phyloP scores from a whole-genome alignment of 331 rosid species.

The Rhamnella rubrinervis region DNA sequence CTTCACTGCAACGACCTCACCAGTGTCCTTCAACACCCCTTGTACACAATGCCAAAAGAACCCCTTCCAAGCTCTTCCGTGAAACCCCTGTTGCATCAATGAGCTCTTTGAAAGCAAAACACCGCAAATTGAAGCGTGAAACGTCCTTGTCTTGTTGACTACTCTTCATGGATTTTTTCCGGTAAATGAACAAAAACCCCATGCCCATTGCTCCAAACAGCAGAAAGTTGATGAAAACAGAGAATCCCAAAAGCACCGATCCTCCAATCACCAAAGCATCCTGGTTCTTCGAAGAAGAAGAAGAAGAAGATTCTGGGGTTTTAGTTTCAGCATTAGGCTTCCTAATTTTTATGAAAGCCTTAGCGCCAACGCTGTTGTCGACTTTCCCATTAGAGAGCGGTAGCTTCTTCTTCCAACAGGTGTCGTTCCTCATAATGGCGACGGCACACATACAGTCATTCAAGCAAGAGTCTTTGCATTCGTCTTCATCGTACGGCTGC shows the following conservation, averaged over 20 bases:
- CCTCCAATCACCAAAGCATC: constrained; percentile 6
- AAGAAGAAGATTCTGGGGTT: background rate
- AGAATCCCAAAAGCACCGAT: constrained; percentile 22
- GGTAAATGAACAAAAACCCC: constrained; percentile 9
- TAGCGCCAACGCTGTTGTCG: background rate
- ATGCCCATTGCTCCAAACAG: constrained; percentile 3
- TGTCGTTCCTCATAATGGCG: constrained; percentile 5
- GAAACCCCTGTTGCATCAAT: constrained; percentile 26
- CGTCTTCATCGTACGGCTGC: background rate
- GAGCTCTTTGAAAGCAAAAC: constrained; percentile 24
- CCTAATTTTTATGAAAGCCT: constrained; percentile 27
- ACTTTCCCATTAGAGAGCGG: constrained; percentile 26
- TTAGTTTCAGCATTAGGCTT: background rate
- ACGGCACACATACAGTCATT: constrained; percentile 27
- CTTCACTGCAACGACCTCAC: constrained; percentile 16
- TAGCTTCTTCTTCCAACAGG: constrained; percentile 34
- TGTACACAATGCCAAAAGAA: constrained; percentile 32
- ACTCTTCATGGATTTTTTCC: background rate
- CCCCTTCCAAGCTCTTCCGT: constrained; percentile 33
- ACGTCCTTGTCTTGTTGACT: background rate
- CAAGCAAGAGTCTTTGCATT: constrained; percentile 22
- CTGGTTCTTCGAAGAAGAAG: constrained; percentile 5
- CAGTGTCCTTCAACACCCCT: constrained; percentile 11
- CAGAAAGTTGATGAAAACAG: constrained; percentile 15
- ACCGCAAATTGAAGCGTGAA: constrained; percentile 9